phyloP scores from a whole-genome alignment of 1,284 basidiomycete species.

The Leccinum subrobustum region DNA sequence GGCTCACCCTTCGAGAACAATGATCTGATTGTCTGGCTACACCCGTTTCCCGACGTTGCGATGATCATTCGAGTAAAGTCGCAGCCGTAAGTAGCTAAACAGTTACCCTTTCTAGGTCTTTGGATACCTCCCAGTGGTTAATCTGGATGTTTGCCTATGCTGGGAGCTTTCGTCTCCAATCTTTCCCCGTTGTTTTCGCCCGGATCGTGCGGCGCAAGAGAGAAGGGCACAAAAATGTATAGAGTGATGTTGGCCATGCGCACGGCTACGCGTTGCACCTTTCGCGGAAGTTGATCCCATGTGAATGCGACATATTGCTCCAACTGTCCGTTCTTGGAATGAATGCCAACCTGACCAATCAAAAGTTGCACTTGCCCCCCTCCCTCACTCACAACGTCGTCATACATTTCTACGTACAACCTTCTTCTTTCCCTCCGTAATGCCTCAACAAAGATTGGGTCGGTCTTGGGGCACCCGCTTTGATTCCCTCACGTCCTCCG shows the following conservation, averaged over 20 bases:
- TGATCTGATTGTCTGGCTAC: slow-evolving; percentile 18
- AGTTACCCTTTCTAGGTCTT: slow-evolving; percentile 15
- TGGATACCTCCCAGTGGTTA: slow-evolving; percentile 9
- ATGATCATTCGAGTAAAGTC: slow-evolving; percentile 1
- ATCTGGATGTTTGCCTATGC: slow-evolving; percentile 7
- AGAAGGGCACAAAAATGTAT: slow-evolving; percentile 30
- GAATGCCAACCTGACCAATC: slow-evolving; percentile 24
- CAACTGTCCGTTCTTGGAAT: slow-evolving; percentile 17
- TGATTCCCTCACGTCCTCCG: slow-evolving; percentile 45
- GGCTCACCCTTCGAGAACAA: slow-evolving; percentile 11
- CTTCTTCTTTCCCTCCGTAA: slow-evolving; percentile 24
- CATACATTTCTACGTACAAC: slow-evolving; percentile 19
- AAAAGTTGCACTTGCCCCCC: background rate
- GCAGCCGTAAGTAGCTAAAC: slow-evolving; percentile 21
- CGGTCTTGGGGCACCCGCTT: slow-evolving; percentile 72
- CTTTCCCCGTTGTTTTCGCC: slow-evolving; percentile 29
- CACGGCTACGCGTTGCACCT: slow-evolving; percentile 15
- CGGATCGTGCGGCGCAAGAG: slow-evolving; percentile 24
- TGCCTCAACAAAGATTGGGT: slow-evolving; percentile 42
- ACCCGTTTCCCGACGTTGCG: slow-evolving; percentile 13
- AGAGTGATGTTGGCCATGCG: slow-evolving; percentile 20
- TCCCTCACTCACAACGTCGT: slow-evolving; percentile 5
- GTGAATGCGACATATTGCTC: slow-evolving; percentile 25
- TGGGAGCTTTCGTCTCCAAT: slow-evolving; percentile 11
- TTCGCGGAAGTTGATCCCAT: slow-evolving; percentile 25